Percentiles rank a stretch among this genome's conserved stretches.
phyloP scores from a whole-genome alignment of 2,329 filamentous ascomycete genomes.

The Chaetomium sp. region DNA sequence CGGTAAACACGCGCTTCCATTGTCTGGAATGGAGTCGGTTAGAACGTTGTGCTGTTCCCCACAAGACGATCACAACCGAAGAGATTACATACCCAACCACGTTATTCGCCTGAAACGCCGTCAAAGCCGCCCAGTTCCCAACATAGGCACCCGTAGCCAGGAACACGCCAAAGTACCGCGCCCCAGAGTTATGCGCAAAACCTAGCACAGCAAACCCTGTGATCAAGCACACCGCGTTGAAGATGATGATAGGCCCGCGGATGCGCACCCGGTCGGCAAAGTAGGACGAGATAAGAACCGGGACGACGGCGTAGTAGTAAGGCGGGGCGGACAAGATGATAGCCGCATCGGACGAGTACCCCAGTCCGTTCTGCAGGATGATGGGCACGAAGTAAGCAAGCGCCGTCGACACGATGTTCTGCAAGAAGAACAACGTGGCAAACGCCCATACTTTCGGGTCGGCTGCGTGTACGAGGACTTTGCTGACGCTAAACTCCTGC shows the following conservation, averaged over 20 bases:
- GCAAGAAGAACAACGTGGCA: constrained; percentile 57
- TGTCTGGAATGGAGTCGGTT: constrained; percentile 9
- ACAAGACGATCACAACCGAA: too few species aligned
- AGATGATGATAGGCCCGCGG: constrained; percentile 56
- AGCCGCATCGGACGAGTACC: constrained; percentile 43
- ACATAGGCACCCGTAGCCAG: constrained; percentile 63
- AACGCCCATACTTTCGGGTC: constrained; percentile 61
- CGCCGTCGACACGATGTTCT: constrained; percentile 60
- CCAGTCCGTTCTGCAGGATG: constrained; percentile 48
- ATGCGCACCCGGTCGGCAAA: constrained; percentile 55
- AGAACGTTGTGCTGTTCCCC: background rate
- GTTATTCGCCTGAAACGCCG: constrained; percentile 57
- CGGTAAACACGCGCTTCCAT: constrained; percentile 23
- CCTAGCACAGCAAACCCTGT: constrained; percentile 60
- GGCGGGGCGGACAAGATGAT: constrained; percentile 61
- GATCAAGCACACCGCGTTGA: constrained; percentile 58
- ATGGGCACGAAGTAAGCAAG: constrained; percentile 60
- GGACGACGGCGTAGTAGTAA: constrained; percentile 61
- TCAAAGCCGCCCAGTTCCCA: constrained; percentile 62
- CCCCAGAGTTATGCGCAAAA: constrained; percentile 51
- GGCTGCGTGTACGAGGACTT: constrained; percentile 49
- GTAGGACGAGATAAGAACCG: constrained; percentile 55
- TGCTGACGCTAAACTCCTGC: constrained; percentile 49
- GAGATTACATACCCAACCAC: constrained; percentile 29
- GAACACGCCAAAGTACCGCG: constrained; percentile 59